These are phyloP conservation scores for Trifolium fragiferum DNA, from an alignment of 306 rosid species.

Conservation along the genomic window DNA sequence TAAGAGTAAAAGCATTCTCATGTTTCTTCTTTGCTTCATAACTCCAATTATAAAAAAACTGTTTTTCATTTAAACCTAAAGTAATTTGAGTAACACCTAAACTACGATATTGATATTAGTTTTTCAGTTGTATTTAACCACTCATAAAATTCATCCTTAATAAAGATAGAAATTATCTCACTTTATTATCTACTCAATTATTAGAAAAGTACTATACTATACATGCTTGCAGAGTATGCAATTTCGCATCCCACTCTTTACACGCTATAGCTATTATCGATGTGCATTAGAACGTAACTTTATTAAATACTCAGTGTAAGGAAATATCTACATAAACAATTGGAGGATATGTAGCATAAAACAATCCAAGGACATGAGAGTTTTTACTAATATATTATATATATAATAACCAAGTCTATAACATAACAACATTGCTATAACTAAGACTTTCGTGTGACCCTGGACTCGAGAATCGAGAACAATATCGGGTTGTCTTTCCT, in stretches of 20 bases:
- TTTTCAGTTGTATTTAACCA: conserved; percentile 11
- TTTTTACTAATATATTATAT: conserved; percentile 4
- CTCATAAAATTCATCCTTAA: conserved; percentile 7
- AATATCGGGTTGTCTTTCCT: not conserved
- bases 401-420: conserved; percentile 6
- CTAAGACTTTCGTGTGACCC: not conserved
- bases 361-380: conserved; percentile 5
- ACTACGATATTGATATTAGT: conserved; percentile 1
- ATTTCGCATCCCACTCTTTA: not conserved
- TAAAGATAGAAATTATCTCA: conserved; percentile 5
- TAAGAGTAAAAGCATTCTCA: conserved; percentile 9
- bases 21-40: conserved; percentile 8
- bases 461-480: conserved; percentile 3
- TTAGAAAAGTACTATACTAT: not conserved
- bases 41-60: not conserved
- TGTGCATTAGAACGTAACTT: conserved; percentile 20
- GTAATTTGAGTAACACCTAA: conserved; percentile 10
- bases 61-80: conserved; percentile 22
- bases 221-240: not conserved
- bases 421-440: conserved; percentile 11
- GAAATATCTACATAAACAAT: not conserved
- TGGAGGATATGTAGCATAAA: not conserved
- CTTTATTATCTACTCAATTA: conserved; percentile 12
- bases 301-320: conserved; percentile 22
- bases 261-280: not conserved